phyloP scores from a whole-genome alignment of 805 yeast genomes.

The Lipomyces kockii region DNA sequence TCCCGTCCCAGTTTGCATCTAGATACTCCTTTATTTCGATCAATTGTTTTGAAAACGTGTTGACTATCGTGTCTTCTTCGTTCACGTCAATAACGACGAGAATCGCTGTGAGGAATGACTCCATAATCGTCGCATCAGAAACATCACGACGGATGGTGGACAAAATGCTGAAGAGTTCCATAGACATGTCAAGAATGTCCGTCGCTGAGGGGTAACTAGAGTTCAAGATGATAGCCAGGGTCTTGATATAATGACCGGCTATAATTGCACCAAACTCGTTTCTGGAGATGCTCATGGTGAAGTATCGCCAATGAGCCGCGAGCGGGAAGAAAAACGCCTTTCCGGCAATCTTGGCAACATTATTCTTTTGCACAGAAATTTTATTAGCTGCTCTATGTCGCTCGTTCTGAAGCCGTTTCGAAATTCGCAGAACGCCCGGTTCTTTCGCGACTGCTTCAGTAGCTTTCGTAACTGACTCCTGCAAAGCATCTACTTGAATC shows the following conservation, averaged over 20 bases:
- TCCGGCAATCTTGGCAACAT: conserved; percentile 53
- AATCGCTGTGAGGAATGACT: conserved; percentile 43
- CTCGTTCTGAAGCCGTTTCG: conserved; percentile 38
- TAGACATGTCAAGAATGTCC: conserved; percentile 60
- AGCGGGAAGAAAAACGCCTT: conserved; percentile 60
- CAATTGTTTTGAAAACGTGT: conserved; percentile 41
- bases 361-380: conserved; percentile 35
- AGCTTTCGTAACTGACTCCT: conserved; percentile 36
- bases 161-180: conserved; percentile 53
- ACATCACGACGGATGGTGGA: conserved; percentile 17
- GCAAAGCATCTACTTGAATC: conserved; percentile 39
- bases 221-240: conserved; percentile 60
- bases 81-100: conserved; percentile 44
- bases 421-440: conserved; percentile 43
- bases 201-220: conserved; percentile 61
- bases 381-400: conserved; percentile 26
- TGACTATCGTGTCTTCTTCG: conserved; percentile 38
- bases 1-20: conserved; percentile 41
- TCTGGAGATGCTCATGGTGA: conserved; percentile 54
- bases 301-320: conserved; percentile 52
- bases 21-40: conserved; percentile 43
- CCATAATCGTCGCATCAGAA: conserved; percentile 35
- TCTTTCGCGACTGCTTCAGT: conserved; percentile 39
- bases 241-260: conserved; percentile 62
- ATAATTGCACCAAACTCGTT: conserved; percentile 57